Evolutionary conservation across 805 yeast genomes (phyloP), one percentile per base, ranked within the genome.

Genomic region (Pichia membranifaciens): DNA sequence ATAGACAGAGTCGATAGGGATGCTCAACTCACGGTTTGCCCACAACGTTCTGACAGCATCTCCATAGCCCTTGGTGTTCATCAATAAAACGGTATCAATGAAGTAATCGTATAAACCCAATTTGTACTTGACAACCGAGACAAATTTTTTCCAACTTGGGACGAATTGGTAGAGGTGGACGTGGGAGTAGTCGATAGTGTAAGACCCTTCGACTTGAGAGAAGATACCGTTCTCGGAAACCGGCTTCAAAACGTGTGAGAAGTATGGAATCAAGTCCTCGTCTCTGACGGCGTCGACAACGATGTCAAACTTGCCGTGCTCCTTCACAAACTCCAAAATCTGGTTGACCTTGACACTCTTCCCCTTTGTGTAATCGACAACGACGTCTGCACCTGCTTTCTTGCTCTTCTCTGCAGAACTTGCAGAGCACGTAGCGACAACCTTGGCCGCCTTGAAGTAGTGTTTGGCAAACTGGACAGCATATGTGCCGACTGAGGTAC

Each of bases 201-300:
- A 48, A 54, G 82, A 85, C 34, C 95, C 95, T 13, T 66, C 72
- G 46, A 82, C 68, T 9, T 84, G 71, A 10, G 72, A 63, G 56
- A 73, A 84, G 29, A 69, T 67, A 6, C 81, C 72, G 12, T 78
- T 74, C 41, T 72, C 70, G 22, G 62, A 51, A 43, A 67, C 67
- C 33, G 76, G 71, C 54, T 76, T 75, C 51, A 84, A 64, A 18
- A 71, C 67, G 35, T 66, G 54, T 5, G 65, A 56, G 45, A 76
- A 67, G 37, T 38, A 42, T 16, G 32, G 31, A 13, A 47, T 38
- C 13, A 81, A 71, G 17, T 73, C 76, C 22, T 60, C 58, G 48
- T 76, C 78, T 37, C 95, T 90, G 43, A 77, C 79, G 44, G 83
- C 72, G 64, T 87, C 95, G 29, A 80, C 60, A 42, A 86, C 77